Conservation (phyloP, 2,329 filamentous ascomycete species). For the Fusarium tricinctum region DNA sequence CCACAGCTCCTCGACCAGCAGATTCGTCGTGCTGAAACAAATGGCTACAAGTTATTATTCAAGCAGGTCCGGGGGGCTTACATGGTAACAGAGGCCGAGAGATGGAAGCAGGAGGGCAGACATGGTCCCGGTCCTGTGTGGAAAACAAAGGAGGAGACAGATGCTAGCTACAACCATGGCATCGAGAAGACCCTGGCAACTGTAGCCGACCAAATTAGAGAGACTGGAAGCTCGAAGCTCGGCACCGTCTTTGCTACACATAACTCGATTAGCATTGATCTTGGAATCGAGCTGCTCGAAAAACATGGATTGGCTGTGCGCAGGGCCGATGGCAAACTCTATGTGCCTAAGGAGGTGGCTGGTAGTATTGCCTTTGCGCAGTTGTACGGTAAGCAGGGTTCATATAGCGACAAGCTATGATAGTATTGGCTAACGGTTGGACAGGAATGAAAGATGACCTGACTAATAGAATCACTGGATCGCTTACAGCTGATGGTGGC, state of each 20-base stretch:
- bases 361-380: constrained; percentile 34
- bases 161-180: constrained; percentile 34
- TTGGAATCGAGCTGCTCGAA: constrained; percentile 25
- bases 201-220: constrained; percentile 13
- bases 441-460: background rate
- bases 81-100: constrained; percentile 28
- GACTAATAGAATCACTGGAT: constrained; percentile 27
- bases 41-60: constrained; percentile 42
- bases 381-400: constrained; percentile 17
- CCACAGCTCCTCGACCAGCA: constrained; percentile 43
- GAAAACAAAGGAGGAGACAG: constrained; percentile 20
- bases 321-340: constrained; percentile 5
- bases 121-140: constrained; percentile 24
- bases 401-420: background rate
- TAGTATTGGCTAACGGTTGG: background rate
- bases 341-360: constrained; percentile 14
- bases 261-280: constrained; percentile 32
- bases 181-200: constrained; percentile 28
- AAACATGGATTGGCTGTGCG: constrained; percentile 18
- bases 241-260: constrained; percentile 31
- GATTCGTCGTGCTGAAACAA: constrained; percentile 36
- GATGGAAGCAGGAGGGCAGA: constrained; percentile 26
- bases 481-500: constrained; percentile 17
- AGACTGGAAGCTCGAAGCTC: constrained; percentile 22
- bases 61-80: constrained; percentile 33